A percentile compares a stretch with the other conserved stretches of the same genome.
These are phyloP conservation scores for Linderina pennispora DNA, from an alignment of 192 early-diverging fungal species.

Conservation along the genomic window DNA sequence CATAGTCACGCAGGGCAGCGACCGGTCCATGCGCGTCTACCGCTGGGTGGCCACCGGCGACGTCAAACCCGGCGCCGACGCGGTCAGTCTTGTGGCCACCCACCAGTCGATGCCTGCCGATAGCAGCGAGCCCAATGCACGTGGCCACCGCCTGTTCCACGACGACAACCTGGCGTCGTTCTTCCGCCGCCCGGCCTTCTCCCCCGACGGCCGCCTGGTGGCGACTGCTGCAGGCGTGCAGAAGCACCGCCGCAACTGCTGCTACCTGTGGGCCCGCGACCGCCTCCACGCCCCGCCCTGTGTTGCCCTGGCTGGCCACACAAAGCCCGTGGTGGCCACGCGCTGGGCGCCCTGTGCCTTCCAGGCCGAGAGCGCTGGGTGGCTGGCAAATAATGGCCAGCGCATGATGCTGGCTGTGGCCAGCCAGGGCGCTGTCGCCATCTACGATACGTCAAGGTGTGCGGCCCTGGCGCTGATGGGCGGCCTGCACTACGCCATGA, in stretches of 20 bases:
- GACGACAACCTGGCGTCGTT: conserved; percentile 89
- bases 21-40: conserved; percentile 60
- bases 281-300: conserved; percentile 56
- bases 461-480: conserved; percentile 64
- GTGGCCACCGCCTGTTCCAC: conserved; percentile 54
- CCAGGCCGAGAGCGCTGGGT: conserved; percentile 8
- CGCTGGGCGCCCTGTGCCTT: conserved; percentile 54
- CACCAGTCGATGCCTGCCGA: conserved; percentile 33
- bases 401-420: conserved; percentile 84
- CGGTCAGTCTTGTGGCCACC: conserved; percentile 17
- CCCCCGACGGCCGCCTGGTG: conserved; percentile 82
- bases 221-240: conserved; percentile 75
- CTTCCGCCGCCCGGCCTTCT: conserved; percentile 80
- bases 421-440: conserved; percentile 69
- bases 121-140: too few species aligned
- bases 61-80: conserved; percentile 12
- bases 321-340: conserved; percentile 73
- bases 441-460: conserved; percentile 80
- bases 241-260: conserved; percentile 51
- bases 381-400: conserved; percentile 42
- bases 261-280: conserved; percentile 63
- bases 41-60: conserved; percentile 19
- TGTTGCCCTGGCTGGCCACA: conserved; percentile 60
- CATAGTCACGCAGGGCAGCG: conserved; percentile 89
- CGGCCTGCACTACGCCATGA: conserved; percentile 81